phyloP scores from a whole-genome alignment of 352 stramenopile species.

The Halophytophthora batemanensis region DNA sequence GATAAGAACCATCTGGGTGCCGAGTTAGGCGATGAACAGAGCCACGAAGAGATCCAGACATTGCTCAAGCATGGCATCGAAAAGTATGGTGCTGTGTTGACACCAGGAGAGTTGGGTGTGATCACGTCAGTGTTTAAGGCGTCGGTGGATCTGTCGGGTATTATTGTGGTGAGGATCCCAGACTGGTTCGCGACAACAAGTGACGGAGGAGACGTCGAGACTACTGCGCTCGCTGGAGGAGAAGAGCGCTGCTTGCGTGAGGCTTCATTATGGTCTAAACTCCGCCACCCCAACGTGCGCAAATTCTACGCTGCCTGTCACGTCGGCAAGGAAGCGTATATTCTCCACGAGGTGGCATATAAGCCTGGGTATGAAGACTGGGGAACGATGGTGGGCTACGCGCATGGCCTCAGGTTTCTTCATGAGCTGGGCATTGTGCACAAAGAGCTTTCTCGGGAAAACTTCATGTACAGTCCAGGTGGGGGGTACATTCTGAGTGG shows the following conservation, averaged over 20 bases:
- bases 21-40: constrained; percentile 2
- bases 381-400: constrained; percentile 6
- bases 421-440: constrained; percentile 10
- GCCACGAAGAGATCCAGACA: constrained; percentile 8
- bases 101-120: constrained; percentile 2
- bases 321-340: constrained; percentile 1
- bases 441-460: constrained; percentile 1
- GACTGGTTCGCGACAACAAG: constrained; percentile 6
- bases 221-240: too few species aligned
- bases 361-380: neutral
- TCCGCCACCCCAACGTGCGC: constrained; percentile 20
- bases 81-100: constrained; percentile 1
- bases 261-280: neutral
- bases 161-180: constrained; percentile 1
- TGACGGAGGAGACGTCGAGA: too few species aligned
- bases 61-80: constrained; percentile 5
- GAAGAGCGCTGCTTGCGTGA: neutral
- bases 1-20: neutral
- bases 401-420: constrained; percentile 36
- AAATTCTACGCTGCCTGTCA: constrained; percentile 18
- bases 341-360: constrained; percentile 2
- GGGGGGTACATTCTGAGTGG: too few species aligned
- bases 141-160: neutral
- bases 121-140: constrained; percentile 4
- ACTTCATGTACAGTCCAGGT: too few species aligned